phyloP scores from a whole-genome alignment of 352 stramenopile species.

The Pythium pectinolyticum region DNA sequence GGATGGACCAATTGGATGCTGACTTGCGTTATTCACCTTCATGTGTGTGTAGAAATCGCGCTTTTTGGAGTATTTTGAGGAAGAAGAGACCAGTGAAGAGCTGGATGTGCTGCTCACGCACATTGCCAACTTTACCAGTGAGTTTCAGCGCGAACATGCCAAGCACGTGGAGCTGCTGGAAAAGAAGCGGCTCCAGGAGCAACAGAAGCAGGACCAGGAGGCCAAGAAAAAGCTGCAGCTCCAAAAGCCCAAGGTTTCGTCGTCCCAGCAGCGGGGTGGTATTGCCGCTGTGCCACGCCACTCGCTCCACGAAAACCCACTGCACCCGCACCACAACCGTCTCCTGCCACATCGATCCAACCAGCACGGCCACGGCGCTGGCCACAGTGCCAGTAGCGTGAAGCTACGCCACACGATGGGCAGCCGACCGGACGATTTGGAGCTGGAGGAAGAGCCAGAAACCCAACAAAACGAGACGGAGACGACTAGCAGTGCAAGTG shows the following conservation, averaged over 20 bases:
- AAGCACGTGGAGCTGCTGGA: conserved; percentile 58
- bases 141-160: conserved; percentile 70
- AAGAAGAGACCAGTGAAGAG: conserved; percentile 77
- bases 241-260: conserved; percentile 15
- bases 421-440: conserved; percentile 5
- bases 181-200: conserved; percentile 28
- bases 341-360: conserved; percentile 5
- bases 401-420: conserved; percentile 22
- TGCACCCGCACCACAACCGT: conserved; percentile 10
- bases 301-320: conserved; percentile 24
- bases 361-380: conserved; percentile 11
- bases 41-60: conserved; percentile 65
- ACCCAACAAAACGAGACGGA: neutral
- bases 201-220: conserved; percentile 25
- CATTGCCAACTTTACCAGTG: conserved; percentile 72
- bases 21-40: neutral
- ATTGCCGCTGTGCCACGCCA: conserved; percentile 13
- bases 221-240: conserved; percentile 15
- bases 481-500: too few species aligned
- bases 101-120: conserved; percentile 71
- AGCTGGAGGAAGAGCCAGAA: neutral
- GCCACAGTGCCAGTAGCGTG: neutral
- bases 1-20: neutral
- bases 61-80: conserved; percentile 84
- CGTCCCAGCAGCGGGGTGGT: neutral